Evolutionary conservation across 495 filamentous ascomycete species (phyloP), one percentile per base, ranked within the genome.

Genomic region (Extremus antarcticus): DNA sequence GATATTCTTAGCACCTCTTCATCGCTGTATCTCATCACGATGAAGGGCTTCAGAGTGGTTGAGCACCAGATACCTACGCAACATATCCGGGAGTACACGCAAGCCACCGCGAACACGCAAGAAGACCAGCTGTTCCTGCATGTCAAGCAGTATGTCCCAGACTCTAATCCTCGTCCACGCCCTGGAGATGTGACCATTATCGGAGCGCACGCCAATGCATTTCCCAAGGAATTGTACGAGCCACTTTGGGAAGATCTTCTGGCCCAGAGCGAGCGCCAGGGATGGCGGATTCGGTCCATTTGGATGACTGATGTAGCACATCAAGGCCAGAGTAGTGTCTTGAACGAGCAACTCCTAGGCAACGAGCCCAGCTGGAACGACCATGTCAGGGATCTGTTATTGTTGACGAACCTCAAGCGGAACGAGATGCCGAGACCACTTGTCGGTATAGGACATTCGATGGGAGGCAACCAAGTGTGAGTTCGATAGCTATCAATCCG

Each of bases 371-470:
- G 21, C 29, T 97, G 91, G 91, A 75, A 80, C 51, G 92, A 97
- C 70, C 81, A 94, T 68, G 68, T 86, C 19, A 79, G 92, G 45
- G 91, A 97, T 68, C 77, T 95, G 16, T 74, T 92, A 13, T 78
- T 86, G 60, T 74, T 95, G 62, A 77, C 91, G 69, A 95, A 95
- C 68, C 71, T 77, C 35, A 89, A 94, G 69, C 85, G 87, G 24
- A 70, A 75, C 2, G 70, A 87, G 55, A 94, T 96, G 86, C 81
- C 85, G 1, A 82, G 85, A 11, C 91, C 91, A 2, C 70, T 95
- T n/a, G 68, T 95, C 52, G 91, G 90, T 24, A 66, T 97, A 1
- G 91, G 91, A 17, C 91, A 97, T 70, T 90, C 86, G 65, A 85
- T 88, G 75, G 91, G 91, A 59, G 89, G 78, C 53, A 78, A 76